phyloP scores from a whole-genome alignment of 305 asterid species.

The Rubia balearica region DNA sequence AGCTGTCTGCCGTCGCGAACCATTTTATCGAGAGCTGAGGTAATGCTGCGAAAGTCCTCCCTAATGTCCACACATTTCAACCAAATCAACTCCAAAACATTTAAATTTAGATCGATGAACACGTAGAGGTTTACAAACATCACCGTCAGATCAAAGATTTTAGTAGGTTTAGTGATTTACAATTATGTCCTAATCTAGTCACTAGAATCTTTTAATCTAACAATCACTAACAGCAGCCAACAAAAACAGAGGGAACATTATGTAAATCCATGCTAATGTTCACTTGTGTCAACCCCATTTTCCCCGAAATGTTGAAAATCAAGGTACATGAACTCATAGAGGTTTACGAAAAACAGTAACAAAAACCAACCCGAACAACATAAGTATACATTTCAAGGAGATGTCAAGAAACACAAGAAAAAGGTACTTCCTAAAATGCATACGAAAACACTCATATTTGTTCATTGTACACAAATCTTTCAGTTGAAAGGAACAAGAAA shows the following conservation, averaged over 20 bases:
- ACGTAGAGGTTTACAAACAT: not conserved
- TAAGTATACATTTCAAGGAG: not conserved
- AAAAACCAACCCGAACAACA: not conserved
- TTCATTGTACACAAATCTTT: not conserved
- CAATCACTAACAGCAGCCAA: not conserved
- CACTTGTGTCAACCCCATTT: not conserved
- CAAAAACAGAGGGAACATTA: conserved; percentile 39
- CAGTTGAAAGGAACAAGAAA: not conserved
- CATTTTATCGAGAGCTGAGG: conserved; percentile 49
- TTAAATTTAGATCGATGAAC: not conserved
- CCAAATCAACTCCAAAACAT: not conserved
- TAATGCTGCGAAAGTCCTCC: conserved; percentile 54
- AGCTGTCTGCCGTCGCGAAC: conserved; percentile 60
- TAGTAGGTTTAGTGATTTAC: too few relatives aligned
- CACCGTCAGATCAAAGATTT: too few relatives aligned
- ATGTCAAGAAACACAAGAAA: not conserved
- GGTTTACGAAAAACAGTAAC: not conserved
- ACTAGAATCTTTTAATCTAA: too few relatives aligned
- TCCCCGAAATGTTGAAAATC: too few relatives aligned
- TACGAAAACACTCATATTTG: not conserved
- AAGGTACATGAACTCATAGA: not conserved
- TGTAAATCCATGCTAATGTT: conserved; percentile 48
- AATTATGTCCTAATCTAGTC: too few relatives aligned
- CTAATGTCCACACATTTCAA: conserved; percentile 20
- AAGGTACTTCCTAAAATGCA: not conserved